A percentile compares a stretch with the other conserved stretches of the same genome.
Evolutionary conservation across 805 yeast species (phyloP).

Genomic region (Hanseniaspora occidentalis): DNA sequence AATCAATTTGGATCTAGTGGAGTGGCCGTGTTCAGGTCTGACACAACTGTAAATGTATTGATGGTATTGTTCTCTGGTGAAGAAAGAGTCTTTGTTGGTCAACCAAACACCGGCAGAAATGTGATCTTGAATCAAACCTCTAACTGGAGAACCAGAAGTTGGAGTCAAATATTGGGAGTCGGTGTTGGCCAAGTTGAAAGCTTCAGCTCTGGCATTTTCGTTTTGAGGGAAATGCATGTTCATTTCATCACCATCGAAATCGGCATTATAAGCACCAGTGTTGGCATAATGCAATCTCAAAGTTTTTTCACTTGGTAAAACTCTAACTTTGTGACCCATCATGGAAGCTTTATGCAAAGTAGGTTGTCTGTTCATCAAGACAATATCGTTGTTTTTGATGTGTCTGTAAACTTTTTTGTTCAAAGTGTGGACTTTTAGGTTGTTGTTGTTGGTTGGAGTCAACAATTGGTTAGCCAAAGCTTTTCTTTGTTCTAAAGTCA

Average conservation of each 20-base stretch:
- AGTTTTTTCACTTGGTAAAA: conserved; percentile 94
- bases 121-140: conserved; percentile 98
- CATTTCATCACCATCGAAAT: conserved; percentile 99
- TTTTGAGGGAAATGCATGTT: conserved; percentile 98
- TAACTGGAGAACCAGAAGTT: conserved; percentile 93
- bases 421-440: conserved; percentile 43
- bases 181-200: conserved; percentile 87
- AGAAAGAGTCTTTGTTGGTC: conserved; percentile 83
- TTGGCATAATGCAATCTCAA: conserved; percentile 94
- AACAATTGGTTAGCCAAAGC: conserved; percentile 88
- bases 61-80: conserved; percentile 84
- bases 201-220: conserved; percentile 95
- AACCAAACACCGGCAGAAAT: conserved; percentile 98
- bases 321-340: conserved; percentile 99
- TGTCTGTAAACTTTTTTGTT: conserved; percentile 94
- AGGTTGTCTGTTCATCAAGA: conserved; percentile 98
- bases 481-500: conserved; percentile 88
- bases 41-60: conserved; percentile 88
- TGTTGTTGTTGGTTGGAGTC: conserved; percentile 49
- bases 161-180: conserved; percentile 97
- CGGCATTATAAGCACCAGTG: conserved; percentile 98
- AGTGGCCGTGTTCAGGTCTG: conserved; percentile 95
- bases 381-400: conserved; percentile 88
- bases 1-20: conserved; percentile 50
- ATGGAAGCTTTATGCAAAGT: conserved; percentile 97